Base-by-base conservation (phyloP, 2,329 filamentous ascomycete genomes). In the Exutisphaerella laricina region DNA sequence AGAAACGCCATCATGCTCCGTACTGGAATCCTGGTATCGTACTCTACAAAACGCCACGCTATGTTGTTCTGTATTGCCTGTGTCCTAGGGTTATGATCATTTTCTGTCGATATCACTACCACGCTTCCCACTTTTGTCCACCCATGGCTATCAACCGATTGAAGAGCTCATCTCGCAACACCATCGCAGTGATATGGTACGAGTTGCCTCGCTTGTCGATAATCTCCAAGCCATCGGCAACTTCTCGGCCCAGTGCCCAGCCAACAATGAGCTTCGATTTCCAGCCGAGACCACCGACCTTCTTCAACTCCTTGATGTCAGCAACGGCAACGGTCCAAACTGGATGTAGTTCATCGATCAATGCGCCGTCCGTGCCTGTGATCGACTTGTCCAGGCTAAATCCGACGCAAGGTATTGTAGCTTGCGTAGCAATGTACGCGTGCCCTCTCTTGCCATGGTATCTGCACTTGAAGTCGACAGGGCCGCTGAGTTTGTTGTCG, bases 221-320 rank as follows among this genome's bases (percentile, higher is more conserved):
- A 50, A 90, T 77, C 51, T 85, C 72, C 51, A 94, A 54, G 0
- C 85, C 85, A 66, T 92, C 87, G 0, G 82, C 79, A 21, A 92
- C 78, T 61, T 89, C 80, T 35, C 80, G 73, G 0, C 79, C 77
- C 56, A 87, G 74, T 1, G 84, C 81, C 85, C 87, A 88, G 0
- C 86, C 85, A 1, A 92, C 84, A 1, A 92, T 74, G 37, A 92
- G 67, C 68, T 88, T 90, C 1, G 80, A 80, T 66, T 92, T 94
- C 86, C 86, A 94, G 0, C 86, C 85, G 25, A 89, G 71, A 0
- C 87, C 87, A 4, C 87, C 86, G 1, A 89, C 70, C 66, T 94
- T 94, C 62, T 80, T 84, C 40, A 94, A 59, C 62, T 89, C 85
- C 38, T 63, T 68, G 33, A 94, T 82, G 12, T 90, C 83, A 0